phyloP scores from a whole-genome alignment of 2,329 filamentous ascomycete genomes.

The Cordyceps cateniannulata region DNA sequence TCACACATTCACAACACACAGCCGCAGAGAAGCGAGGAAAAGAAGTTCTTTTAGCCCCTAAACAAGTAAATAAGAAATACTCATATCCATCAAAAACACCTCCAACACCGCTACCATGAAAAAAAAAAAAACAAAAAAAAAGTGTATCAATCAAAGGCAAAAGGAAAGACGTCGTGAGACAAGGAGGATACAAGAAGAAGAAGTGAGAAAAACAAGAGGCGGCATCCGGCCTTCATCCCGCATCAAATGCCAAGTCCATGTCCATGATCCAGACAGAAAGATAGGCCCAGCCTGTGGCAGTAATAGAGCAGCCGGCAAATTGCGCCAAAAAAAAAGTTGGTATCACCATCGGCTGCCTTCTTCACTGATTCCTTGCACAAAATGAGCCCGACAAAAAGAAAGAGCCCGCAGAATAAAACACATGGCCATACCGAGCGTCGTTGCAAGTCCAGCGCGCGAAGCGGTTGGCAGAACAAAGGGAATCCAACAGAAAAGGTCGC shows the following conservation, averaged over 20 bases:
- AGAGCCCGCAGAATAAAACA: not conserved
- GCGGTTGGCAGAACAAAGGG: conserved; percentile 5
- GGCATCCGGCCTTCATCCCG: not conserved
- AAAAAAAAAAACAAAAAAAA: not conserved
- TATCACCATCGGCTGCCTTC: not conserved
- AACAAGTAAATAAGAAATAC: conserved; percentile 1
- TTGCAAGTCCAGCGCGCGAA: not conserved
- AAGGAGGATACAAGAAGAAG: conserved; percentile 1
- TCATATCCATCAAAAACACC: conserved; percentile 9
- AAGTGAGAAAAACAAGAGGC: conserved; percentile 3
- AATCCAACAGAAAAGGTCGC: not conserved
- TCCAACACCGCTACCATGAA: conserved; percentile 12
- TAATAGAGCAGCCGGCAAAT: not conserved
- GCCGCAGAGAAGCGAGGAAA: not conserved
- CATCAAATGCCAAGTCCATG: not conserved
- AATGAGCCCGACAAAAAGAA: not conserved
- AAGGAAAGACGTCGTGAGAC: not conserved
- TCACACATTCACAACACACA: not conserved
- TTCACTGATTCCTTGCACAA: not conserved
- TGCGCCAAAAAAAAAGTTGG: not conserved
- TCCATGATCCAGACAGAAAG: not conserved
- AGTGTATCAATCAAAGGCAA: not conserved
- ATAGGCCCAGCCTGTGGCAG: not conserved
- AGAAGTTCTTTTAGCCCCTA: not conserved
- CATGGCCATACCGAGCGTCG: not conserved